Base-by-base conservation (phyloP, 106 monocot genomes). In the Phalaenopsis equestris region DNA sequence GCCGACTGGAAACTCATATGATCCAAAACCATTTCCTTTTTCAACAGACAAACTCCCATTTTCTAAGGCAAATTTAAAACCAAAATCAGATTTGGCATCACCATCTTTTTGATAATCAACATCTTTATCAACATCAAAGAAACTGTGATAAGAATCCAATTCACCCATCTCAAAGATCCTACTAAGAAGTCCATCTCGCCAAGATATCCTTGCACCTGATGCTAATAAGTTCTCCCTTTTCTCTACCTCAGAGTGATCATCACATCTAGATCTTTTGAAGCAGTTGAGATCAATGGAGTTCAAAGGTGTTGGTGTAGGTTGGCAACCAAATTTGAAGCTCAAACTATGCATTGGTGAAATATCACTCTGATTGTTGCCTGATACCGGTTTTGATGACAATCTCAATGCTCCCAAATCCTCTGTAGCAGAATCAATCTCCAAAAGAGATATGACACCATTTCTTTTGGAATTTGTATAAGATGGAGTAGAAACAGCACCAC, bases 181-280 rank as follows among this genome's bases (percentile, higher is more conserved):
- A 85, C 96, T 90, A 42, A 90, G 82, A 14, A 96, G 80, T 72
- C 96, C 96, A 75, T 93, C 94, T 79, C 94, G 75, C 96, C 94
- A 94, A 67, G 96, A 96, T 75, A 96, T 86, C 81, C 92, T 85
- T 41, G 80, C 55, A 7, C 76, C 79, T 15, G 86, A 78, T 77
- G 75, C 72, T 8, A 74, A 67, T 30, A 36, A 19, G 38, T 39
- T 65, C 36, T 81, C 73, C 37, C 67, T 75, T 6, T 9, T 58
- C 45, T 81, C 77, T 18, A 1, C 55, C 70, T 42, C 49, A 47
- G 76, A 80, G 68, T 7, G 45, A 46, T 77, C 61, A 55, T 17
- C 37, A 12, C 42, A 52, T 48, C 76, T 57, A 15, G 89, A 81
- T 64, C 80, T 87, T 42, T 77, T 78, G 80, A 91, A 91, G 48